Conservation (phyloP, 306 rosid species). For the Hippophae gyantsensis region DNA sequence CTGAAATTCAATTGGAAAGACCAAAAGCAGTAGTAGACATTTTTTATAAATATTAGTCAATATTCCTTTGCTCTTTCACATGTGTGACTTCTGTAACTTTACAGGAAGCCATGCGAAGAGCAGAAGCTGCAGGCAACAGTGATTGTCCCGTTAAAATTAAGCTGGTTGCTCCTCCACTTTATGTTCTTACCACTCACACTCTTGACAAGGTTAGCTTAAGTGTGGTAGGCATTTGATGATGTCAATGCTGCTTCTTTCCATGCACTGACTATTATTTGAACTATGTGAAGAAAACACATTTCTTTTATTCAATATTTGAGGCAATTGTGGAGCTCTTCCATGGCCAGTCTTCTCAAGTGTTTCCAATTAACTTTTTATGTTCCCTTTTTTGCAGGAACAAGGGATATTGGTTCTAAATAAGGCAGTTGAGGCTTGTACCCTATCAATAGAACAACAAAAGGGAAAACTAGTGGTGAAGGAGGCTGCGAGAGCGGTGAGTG, state of each 20-base stretch:
- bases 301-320: neutral
- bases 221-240: neutral
- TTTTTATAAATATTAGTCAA: no score
- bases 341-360: neutral
- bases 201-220: slow-evolving; percentile 76
- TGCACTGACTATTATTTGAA: no score
- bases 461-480: slow-evolving; percentile 86
- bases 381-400: slow-evolving; percentile 54
- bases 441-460: slow-evolving; percentile 73
- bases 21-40: no score
- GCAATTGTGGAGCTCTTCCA: neutral
- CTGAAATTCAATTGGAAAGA: no score
- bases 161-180: slow-evolving; percentile 94
- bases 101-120: slow-evolving; percentile 90
- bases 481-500: slow-evolving; percentile 86
- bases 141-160: slow-evolving; percentile 97
- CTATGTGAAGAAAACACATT: no score
- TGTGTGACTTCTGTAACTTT: neutral
- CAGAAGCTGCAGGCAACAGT: slow-evolving; percentile 88
- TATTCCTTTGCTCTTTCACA: no score
- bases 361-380: neutral
- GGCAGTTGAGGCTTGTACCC: slow-evolving; percentile 65
- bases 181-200: slow-evolving; percentile 92
- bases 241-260: neutral
- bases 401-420: slow-evolving; percentile 67